Base-by-base conservation (phyloP, 1,139 yeast species). In the Nakaseomyces sp. region DNA sequence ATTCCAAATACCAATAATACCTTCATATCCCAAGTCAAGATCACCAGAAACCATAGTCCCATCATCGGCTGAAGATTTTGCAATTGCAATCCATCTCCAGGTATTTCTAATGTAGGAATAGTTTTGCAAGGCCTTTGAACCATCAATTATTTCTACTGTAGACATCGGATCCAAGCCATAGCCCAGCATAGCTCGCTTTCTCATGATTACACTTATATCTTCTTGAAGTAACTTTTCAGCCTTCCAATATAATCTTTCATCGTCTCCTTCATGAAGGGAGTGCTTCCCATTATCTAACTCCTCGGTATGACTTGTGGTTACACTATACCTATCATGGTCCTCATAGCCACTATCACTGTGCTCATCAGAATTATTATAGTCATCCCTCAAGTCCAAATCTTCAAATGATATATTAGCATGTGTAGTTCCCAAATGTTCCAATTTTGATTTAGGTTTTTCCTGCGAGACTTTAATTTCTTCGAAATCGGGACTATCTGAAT, bases 1-100 rank as follows among this genome's bases (percentile, higher is more conserved):
- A 52, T 79, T 79, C 97, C 97, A 91, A 32, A 89, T 79, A 12
- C 95, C 95, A 29, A 79, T 64, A 1, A 89, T 93, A 6, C 97
- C 98, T 54, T 84, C 82, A 61, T 77, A 88, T 2, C 95, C 93
- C 32, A 91, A 71, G 60, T 91, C 96, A 25, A 86, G 67, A 7
- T 66, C 69, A 20, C 77, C 80, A 1, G 81, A 73, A 1, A 76
- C 68, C 86, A 85, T 81, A 2, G 81, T 70, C 0, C 86, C 86
- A 43, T 81, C 77, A 25, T 74, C 77, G 15, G 81, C 78, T 1
- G 87, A 74, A 41, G 75, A 76, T 47, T 77, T 72, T 0, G 94
- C 88, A 41, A 84, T 74, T 6, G 79, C 75, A 22, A 89, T 65
- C 96, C 96, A 89, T 55, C 81, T 77, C 97, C 97, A 89, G 0